Conservation (phyloP, 1,139 yeast genomes). For the Wickerhamomyces sp. region DNA sequence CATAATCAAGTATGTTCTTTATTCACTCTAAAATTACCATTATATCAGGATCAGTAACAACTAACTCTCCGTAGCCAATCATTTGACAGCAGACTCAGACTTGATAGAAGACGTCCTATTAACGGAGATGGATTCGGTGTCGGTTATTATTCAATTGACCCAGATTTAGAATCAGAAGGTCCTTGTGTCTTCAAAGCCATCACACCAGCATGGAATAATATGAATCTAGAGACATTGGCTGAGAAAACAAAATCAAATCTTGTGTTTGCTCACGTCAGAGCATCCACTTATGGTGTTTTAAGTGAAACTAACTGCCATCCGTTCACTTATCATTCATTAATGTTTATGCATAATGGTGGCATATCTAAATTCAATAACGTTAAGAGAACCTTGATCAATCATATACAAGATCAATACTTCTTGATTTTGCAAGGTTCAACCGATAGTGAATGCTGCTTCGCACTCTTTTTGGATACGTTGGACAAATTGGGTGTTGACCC, state of each 20-base stretch:
- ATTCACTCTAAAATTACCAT: background rate
- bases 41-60: background rate
- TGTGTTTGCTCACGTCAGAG: conserved; percentile 94
- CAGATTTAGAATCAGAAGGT: conserved; percentile 44
- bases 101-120: conserved; percentile 86
- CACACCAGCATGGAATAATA: conserved; percentile 97
- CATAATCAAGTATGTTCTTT: conserved; percentile 58
- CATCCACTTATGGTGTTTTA: conserved; percentile 91
- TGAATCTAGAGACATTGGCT: conserved; percentile 79
- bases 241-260: conserved; percentile 79
- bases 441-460: conserved; percentile 94
- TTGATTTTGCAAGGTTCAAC: conserved; percentile 86
- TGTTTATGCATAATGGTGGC: conserved; percentile 98
- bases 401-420: conserved; percentile 76
- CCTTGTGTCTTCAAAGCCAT: conserved; percentile 90
- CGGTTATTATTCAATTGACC: conserved; percentile 76
- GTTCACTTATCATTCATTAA: conserved; percentile 74
- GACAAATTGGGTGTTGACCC: conserved; percentile 77
- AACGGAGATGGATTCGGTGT: conserved; percentile 99
- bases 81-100: conserved; percentile 80
- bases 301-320: conserved; percentile 97
- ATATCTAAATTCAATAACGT: conserved; percentile 68
- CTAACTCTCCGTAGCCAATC: conserved; percentile 57
- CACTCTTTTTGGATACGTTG: conserved; percentile 75
- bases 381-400: conserved; percentile 67